These are phyloP conservation scores for Syzygium jambos DNA, from an alignment of 345 rosid species.

Conservation along the genomic window DNA sequence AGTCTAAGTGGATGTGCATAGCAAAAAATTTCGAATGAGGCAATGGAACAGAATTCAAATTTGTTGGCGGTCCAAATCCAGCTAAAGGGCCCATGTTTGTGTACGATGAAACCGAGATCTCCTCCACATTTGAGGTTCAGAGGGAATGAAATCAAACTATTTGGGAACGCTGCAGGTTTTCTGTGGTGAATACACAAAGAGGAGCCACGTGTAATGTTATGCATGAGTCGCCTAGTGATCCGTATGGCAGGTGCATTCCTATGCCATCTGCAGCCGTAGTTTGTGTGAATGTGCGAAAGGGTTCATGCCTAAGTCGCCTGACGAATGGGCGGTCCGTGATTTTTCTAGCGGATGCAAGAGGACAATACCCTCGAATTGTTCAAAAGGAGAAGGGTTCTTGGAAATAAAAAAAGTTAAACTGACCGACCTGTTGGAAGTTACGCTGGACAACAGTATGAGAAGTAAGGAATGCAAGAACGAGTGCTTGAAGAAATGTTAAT, in stretches of 20 bases:
- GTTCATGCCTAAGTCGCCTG: constrained; percentile 15
- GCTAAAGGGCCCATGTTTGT: constrained; percentile 8
- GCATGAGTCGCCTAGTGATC: background rate
- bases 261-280: background rate
- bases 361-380: background rate
- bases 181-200: background rate
- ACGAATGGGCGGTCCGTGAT: constrained; percentile 14
- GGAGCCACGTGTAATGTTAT: background rate
- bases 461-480: constrained; percentile 6
- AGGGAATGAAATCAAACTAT: background rate
- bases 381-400: background rate
- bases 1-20: background rate
- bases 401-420: background rate
- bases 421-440: constrained; percentile 3
- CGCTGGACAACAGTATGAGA: constrained; percentile 4
- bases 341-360: constrained; percentile 9
- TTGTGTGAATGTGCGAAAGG: constrained; percentile 24
- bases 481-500: constrained; percentile 19
- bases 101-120: constrained; percentile 2
- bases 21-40: constrained; percentile 3
- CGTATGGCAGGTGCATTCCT: background rate
- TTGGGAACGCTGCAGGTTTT: background rate
- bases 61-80: constrained; percentile 11
- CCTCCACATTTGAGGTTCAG: constrained; percentile 8
- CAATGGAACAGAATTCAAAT: constrained; percentile 30